Conservation (phyloP, 192 early-diverging fungal genomes). For the Phycomyces nitens region DNA sequence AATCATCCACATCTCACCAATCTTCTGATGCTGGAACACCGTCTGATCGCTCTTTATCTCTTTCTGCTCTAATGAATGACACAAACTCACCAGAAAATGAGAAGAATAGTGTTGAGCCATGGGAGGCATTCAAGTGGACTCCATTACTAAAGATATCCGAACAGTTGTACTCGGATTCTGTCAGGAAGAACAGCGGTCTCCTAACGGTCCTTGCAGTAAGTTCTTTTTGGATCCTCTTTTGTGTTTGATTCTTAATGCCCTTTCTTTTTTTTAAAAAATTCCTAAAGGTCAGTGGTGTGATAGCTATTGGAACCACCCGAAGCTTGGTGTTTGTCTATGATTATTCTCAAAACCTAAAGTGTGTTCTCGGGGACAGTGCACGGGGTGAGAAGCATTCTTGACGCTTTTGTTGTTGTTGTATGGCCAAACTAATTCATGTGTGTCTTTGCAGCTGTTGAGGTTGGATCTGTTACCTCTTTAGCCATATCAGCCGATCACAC, state of each 20-base stretch:
- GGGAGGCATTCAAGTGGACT: conserved; percentile 58
- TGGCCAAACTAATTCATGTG: too few species aligned
- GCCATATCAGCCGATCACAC: conserved; percentile 56
- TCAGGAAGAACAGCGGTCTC: conserved; percentile 37
- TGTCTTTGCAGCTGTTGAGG: conserved; percentile 36
- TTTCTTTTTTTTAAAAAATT: not conserved
- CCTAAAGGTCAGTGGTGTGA: conserved; percentile 44
- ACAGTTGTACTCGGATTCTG: conserved; percentile 48
- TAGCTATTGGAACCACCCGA: conserved; percentile 57
- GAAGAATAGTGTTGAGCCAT: conserved; percentile 35
- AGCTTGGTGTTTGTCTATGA: conserved; percentile 55
- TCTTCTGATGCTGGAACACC: conserved; percentile 4
- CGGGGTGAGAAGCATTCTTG: conserved; percentile 23
- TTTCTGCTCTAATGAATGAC: conserved; percentile 11
- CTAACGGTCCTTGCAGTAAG: conserved; percentile 40
- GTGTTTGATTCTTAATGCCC: not conserved
- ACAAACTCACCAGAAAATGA: not conserved
- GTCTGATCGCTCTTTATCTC: not conserved
- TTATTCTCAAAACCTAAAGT: conserved; percentile 44
- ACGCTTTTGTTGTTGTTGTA: too few species aligned
- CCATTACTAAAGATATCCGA: conserved; percentile 53
- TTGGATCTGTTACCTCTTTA: conserved; percentile 54
- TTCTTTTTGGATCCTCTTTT: not conserved
- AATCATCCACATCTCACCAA: conserved; percentile 11
- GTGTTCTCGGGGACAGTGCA: conserved; percentile 32